phyloP scores from a whole-genome alignment of 306 rosid species.

The Acacia acuminata region DNA sequence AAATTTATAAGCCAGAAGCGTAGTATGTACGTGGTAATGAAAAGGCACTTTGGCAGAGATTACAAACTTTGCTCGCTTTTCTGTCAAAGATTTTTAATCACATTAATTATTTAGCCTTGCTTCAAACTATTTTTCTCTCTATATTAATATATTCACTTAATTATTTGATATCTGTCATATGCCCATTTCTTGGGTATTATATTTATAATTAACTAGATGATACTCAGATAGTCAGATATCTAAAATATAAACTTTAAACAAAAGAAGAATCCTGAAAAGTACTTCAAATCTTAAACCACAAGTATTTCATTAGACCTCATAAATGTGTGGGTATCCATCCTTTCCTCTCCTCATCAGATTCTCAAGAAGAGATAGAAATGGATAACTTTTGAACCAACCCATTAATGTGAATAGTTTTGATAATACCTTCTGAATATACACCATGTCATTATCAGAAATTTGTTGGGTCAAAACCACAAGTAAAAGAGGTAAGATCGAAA shows the following conservation, averaged over 20 bases:
- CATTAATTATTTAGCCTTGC: neutral
- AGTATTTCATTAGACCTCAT: neutral
- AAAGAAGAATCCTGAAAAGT: neutral
- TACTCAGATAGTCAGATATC: neutral
- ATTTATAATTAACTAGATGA: neutral
- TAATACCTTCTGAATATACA: neutral
- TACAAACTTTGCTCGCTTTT: neutral
- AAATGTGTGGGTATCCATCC: too few relatives aligned
- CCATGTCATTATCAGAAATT: neutral
- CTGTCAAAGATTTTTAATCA: neutral
- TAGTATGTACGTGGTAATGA: neutral
- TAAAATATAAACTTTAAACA: neutral
- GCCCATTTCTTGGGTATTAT: neutral
- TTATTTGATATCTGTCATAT: neutral
- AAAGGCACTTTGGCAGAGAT: neutral
- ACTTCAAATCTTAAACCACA: neutral
- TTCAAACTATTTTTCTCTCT: too few relatives aligned
- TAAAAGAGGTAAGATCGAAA: neutral
- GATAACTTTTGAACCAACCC: constrained; percentile 26
- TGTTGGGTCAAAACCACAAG: constrained; percentile 19
- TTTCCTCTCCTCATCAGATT: neutral
- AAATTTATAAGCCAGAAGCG: neutral
- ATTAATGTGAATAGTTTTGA: neutral
- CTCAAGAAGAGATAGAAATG: neutral
- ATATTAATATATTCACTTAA: neutral